Percentiles rank a stretch among this genome's conserved stretches.
Conservation (phyloP, 83 land plant genomes). For the Picea mariana region DNA sequence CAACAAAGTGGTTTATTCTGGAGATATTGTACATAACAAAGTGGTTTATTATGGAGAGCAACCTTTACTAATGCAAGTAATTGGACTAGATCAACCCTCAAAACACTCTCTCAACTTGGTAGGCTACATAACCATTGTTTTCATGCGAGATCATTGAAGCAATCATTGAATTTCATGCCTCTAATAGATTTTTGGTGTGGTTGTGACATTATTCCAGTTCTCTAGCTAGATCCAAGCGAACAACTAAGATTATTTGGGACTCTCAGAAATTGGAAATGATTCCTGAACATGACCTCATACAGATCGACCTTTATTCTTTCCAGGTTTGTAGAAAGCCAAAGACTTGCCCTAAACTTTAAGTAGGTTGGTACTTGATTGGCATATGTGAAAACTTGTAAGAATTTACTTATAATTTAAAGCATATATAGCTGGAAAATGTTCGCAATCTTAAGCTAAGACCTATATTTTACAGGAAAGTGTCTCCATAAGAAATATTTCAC, state of each 20-base stretch:
- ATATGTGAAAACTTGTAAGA: background rate
- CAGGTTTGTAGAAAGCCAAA: constrained; percentile 51
- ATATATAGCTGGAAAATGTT: background rate
- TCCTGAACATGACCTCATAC: constrained; percentile 74
- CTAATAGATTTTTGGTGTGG: too few species aligned
- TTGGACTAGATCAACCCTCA: too few species aligned
- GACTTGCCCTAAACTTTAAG: background rate
- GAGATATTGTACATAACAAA: too few species aligned
- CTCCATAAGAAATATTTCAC: background rate
- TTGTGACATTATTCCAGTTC: constrained; percentile 53
- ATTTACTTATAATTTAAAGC: background rate
- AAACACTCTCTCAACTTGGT: too few species aligned
- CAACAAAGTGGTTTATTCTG: too few species aligned
- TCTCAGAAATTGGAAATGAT: constrained; percentile 55
- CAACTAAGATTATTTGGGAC: constrained; percentile 96
- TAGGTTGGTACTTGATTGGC: background rate
- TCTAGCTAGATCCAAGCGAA: constrained; percentile 78
- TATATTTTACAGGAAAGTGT: background rate
- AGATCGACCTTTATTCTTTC: constrained; percentile 94
- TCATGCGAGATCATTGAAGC: too few species aligned
- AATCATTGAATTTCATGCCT: too few species aligned
- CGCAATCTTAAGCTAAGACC: background rate
- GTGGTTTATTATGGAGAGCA: too few species aligned
- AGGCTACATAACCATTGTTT: too few species aligned
- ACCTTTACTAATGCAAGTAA: too few species aligned